Evolutionary conservation across 1,139 yeast genomes (phyloP).

Genomic region (Nadsonia commutata): DNA sequence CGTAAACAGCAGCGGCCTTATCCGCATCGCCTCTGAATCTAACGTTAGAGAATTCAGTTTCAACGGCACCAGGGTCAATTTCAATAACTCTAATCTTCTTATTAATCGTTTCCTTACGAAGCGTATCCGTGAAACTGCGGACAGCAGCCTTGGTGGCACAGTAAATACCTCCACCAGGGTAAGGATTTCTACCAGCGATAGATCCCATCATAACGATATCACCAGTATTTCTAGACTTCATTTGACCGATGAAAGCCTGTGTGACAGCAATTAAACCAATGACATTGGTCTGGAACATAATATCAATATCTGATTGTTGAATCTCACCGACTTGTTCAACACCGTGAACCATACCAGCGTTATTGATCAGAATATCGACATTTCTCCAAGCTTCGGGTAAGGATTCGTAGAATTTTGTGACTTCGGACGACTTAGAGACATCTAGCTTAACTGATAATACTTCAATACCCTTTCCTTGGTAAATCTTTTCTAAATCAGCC

Average conservation of each 20-base stretch:
- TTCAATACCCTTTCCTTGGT: slow-evolving; percentile 24
- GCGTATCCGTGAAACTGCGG: slow-evolving; percentile 56
- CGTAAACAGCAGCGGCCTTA: slow-evolving; percentile 59
- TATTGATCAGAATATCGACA: slow-evolving; percentile 48
- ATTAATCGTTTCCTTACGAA: slow-evolving; percentile 63
- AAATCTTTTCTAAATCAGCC: slow-evolving; percentile 29
- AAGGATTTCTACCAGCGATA: slow-evolving; percentile 77
- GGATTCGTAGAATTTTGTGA: slow-evolving; percentile 35
- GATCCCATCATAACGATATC: slow-evolving; percentile 77
- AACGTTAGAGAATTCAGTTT: slow-evolving; percentile 71
- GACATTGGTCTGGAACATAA: slow-evolving; percentile 61
- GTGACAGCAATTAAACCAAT: slow-evolving; percentile 57
- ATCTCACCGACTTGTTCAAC: slow-evolving; percentile 48
- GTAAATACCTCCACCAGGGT: slow-evolving; percentile 75
- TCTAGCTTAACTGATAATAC: slow-evolving; percentile 43
- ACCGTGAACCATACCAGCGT: slow-evolving; percentile 75
- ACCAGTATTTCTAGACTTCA: slow-evolving; percentile 28
- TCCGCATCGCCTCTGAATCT: slow-evolving; percentile 58
- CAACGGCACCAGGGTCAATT: slow-evolving; percentile 79
- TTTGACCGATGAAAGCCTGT: slow-evolving; percentile 29
- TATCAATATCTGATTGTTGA: slow-evolving; percentile 37
- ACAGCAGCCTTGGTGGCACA: slow-evolving; percentile 84
- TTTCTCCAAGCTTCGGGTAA: slow-evolving; percentile 26
- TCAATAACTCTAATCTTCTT: slow-evolving; percentile 69
- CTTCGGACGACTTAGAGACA: slow-evolving; percentile 37